Evolutionary conservation across 192 early-diverging fungal genomes (phyloP).

Genomic region (Pilaira anomala): DNA sequence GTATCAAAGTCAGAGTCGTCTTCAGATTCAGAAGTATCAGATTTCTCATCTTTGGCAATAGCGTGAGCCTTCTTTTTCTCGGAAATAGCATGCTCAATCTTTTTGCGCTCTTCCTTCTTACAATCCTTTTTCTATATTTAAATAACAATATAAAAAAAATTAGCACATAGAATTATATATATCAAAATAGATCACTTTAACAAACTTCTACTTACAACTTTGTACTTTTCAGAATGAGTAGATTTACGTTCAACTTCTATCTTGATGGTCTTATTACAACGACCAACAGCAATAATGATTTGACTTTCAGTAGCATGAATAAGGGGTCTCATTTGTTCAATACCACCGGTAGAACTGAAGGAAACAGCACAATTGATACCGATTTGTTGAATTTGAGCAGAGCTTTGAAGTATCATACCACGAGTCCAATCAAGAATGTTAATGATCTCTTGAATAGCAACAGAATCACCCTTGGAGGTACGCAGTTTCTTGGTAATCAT

Average conservation of each 20-base stretch:
- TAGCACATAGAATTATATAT: background rate
- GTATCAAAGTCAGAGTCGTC: too few relatives aligned
- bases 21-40: background rate
- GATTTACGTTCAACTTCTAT: constrained; percentile 1
- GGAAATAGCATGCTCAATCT: background rate
- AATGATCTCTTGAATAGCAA: background rate
- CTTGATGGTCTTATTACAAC: constrained; percentile 9
- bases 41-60: background rate
- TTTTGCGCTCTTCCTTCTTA: background rate
- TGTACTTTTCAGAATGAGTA: constrained; percentile 3
- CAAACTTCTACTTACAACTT: constrained; percentile 14
- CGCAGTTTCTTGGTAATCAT: background rate
- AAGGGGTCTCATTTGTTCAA: constrained; percentile 18
- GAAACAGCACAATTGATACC: constrained; percentile 15
- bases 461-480: background rate
- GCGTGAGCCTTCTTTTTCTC: background rate
- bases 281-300: constrained; percentile 3
- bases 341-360: background rate
- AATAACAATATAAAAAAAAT: background rate
- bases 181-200: too few relatives aligned
- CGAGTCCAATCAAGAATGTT: constrained; percentile 17
- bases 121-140: constrained; percentile 1
- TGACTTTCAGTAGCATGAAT: constrained; percentile 10
- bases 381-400: constrained; percentile 15
- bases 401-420: constrained; percentile 18